Conservation (phyloP, 2,329 filamentous ascomycete species). For the Botrytis porri region DNA sequence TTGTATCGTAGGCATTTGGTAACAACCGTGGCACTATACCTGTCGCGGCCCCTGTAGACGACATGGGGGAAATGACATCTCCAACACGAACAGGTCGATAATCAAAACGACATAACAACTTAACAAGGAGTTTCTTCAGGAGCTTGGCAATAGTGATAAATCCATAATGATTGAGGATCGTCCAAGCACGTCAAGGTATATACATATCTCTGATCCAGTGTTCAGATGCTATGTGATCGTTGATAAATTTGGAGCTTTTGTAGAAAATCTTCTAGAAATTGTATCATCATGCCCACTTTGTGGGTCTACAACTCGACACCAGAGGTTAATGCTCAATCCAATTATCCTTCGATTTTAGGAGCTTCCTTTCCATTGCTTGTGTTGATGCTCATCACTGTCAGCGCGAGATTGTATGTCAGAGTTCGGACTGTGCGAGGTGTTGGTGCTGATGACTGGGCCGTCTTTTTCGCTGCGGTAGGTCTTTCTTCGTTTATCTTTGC, state of each 20-base stretch:
- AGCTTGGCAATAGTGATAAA: neutral
- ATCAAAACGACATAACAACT: neutral
- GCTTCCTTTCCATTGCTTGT: slow-evolving; percentile 7
- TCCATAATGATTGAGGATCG: neutral
- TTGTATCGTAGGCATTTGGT: neutral
- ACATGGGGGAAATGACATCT: neutral
- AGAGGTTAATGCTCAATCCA: slow-evolving; percentile 10
- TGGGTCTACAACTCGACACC: slow-evolving; percentile 18
- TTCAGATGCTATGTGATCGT: neutral
- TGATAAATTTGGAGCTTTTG: neutral
- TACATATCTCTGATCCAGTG: slow-evolving; percentile 5
- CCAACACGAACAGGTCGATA: neutral
- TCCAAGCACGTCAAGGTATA: neutral
- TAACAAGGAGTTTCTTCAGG: neutral
- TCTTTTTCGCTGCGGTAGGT: slow-evolving; percentile 4
- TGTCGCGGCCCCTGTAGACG: neutral
- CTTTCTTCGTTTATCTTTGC: neutral
- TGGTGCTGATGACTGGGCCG: slow-evolving; percentile 13
- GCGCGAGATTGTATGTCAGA: slow-evolving; percentile 4
- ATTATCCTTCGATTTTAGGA: slow-evolving; percentile 3
- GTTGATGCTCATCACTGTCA: slow-evolving; percentile 7
- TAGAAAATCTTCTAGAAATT: neutral
- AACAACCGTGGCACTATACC: neutral
- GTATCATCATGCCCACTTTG: slow-evolving; percentile 16
- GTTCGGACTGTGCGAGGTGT: slow-evolving; percentile 16